Evolutionary conservation across 2,329 filamentous ascomycete genomes (phyloP).

Genomic region (Grosmannia penicillata): DNA sequence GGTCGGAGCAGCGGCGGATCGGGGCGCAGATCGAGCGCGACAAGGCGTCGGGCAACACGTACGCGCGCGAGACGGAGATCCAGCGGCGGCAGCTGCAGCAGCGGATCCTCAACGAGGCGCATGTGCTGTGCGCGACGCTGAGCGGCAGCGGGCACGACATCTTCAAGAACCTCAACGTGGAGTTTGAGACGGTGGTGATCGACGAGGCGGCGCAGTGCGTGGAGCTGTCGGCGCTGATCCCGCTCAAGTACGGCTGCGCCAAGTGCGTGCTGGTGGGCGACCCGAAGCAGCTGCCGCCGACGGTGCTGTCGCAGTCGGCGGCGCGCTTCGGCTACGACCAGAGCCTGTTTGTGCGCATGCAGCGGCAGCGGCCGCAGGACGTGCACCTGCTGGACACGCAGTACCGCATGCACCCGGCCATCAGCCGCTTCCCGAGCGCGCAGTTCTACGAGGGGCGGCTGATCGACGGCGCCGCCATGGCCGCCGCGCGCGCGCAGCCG

Average conservation of each 20-base stretch:
- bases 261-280: constrained; percentile 97
- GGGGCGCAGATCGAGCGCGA: constrained; percentile 75
- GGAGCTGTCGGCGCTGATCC: constrained; percentile 89
- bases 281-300: constrained; percentile 91
- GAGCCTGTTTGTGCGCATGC: constrained; percentile 97
- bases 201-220: constrained; percentile 98
- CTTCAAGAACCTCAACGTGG: constrained; percentile 85
- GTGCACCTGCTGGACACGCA: constrained; percentile 94
- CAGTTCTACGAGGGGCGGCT: constrained; percentile 87
- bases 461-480: constrained; percentile 76
- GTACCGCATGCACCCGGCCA: constrained; percentile 98
- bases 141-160: constrained; percentile 95
- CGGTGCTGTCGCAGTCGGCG: constrained; percentile 86
- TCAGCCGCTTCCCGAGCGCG: constrained; percentile 76
- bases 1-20: constrained; percentile 53
- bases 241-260: constrained; percentile 89
- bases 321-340: constrained; percentile 92
- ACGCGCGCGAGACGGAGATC: constrained; percentile 72
- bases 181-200: constrained; percentile 97
- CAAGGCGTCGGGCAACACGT: constrained; percentile 72
- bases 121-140: constrained; percentile 88
- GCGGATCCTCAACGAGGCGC: constrained; percentile 75
- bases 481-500: constrained; percentile 53
- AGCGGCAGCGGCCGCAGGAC: constrained; percentile 73
- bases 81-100: constrained; percentile 75